Base-by-base conservation (phyloP, 192 early-diverging fungal species). In the Backusella australiensis region DNA sequence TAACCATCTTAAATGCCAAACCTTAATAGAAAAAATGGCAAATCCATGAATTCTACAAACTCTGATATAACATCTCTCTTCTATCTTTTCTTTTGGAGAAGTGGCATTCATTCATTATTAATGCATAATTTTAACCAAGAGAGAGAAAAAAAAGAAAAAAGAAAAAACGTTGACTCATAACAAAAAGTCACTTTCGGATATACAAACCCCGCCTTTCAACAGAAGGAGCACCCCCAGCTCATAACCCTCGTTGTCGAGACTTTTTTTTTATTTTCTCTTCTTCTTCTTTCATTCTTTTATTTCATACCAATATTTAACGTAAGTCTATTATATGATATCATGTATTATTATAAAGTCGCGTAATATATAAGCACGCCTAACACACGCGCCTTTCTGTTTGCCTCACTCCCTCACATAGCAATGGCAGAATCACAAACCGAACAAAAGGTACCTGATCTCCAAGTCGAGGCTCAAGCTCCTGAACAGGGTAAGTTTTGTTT, bases 401-500 rank as follows among this genome's bases (percentile, higher is more conserved):
- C 42, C 17, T 7, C 46, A n/a, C 19, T 49, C 19, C n/a, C 1
- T 39, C 9, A n/a, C 19, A 29, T 63, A 63, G 56, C 12, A 63
- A 63, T 63, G 56, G 56, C 56, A 63, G 56, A 63, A 63, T 29
- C 21, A 3, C 56, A 63, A 29, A n/a, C 21, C 56, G 56, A 63
- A 63, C 56, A 63, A 63, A 63, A 63, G 56, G 56, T 63, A 63
- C 56, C 21, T 26, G 56, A 63, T 63, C 21, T 63, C 56, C 56
- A 63, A 26, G 42, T 71, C 21, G 36, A 71, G 17, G 29, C 9
- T 8, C 41, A 44, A 29, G 70, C 41, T 39, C 70, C 39, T 49
- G 41, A 44, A 71, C 39, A 71, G 42, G 70, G 70, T 71, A 71
- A 49, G 39, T 19, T 44, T 39, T 23, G 15, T 21, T 36, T 23